These are phyloP conservation scores for Comarum palustre DNA, from an alignment of 306 rosid species.

Conservation along the genomic window DNA sequence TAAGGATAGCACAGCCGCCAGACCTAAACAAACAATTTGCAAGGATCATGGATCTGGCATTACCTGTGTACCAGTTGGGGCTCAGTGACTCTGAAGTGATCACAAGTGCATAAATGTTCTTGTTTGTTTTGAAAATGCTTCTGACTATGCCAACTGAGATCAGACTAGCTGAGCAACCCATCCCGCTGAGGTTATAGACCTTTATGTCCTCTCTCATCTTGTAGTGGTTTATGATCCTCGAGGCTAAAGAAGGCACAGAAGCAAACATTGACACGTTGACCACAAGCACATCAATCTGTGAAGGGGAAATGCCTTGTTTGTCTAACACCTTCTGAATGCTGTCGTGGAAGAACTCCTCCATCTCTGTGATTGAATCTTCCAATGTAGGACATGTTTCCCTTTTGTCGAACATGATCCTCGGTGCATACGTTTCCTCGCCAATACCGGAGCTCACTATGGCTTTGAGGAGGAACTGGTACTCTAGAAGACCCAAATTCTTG, in stretches of 20 bases:
- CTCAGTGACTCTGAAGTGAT: constrained; percentile 77
- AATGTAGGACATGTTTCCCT: constrained; percentile 51
- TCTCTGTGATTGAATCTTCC: constrained; percentile 42
- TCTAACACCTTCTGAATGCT: constrained; percentile 49
- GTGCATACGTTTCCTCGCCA: constrained; percentile 88
- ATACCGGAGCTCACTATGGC: constrained; percentile 88
- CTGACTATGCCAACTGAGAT: constrained; percentile 57
- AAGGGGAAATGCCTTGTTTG: constrained; percentile 46
- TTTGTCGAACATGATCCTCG: constrained; percentile 54
- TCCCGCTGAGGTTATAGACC: constrained; percentile 73
- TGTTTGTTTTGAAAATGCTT: constrained; percentile 47
- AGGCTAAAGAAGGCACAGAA: constrained; percentile 53
- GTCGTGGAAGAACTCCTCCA: constrained; percentile 75
- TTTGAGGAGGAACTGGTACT: constrained; percentile 73
- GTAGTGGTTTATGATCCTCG: constrained; percentile 56
- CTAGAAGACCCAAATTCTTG: constrained; percentile 52
- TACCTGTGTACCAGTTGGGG: constrained; percentile 86
- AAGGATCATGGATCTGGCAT: constrained; percentile 69
- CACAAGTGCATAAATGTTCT: constrained; percentile 59
- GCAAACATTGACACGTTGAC: constrained; percentile 75
- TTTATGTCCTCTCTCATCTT: constrained; percentile 70
- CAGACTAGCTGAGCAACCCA: constrained; percentile 92
- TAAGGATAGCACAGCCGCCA: constrained; percentile 65
- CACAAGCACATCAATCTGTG: constrained; percentile 70
- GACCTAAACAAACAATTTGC: constrained; percentile 68